Evolutionary conservation across 306 rosid species (phyloP).

Genomic region (Delonix regia): DNA sequence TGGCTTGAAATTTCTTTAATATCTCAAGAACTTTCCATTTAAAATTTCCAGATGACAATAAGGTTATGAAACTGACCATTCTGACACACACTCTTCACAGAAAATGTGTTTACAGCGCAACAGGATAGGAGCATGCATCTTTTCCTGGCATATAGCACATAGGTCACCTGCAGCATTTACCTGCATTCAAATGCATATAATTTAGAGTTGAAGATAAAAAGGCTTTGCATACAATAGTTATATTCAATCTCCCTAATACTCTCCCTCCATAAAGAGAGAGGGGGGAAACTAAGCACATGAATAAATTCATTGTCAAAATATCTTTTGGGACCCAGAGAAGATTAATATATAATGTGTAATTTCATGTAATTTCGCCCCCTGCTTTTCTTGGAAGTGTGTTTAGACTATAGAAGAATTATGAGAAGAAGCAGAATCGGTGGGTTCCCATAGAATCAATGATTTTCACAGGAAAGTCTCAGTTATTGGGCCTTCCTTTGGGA

Average conservation of each 20-base stretch:
- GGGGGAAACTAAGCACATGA: background rate
- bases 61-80: slow-evolving; percentile 70
- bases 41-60: slow-evolving; percentile 25
- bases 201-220: slow-evolving; percentile 19
- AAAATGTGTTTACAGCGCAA: slow-evolving; percentile 89
- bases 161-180: slow-evolving; percentile 81
- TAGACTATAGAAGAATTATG: background rate
- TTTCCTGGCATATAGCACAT: slow-evolving; percentile 97
- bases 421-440: background rate
- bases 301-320: background rate
- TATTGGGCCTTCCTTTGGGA: background rate
- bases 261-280: too few relatives aligned
- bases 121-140: slow-evolving; percentile 78
- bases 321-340: background rate
- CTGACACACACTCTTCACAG: slow-evolving; percentile 94
- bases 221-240: background rate
- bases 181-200: slow-evolving; percentile 53
- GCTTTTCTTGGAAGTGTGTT: background rate
- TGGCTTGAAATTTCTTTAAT: background rate
- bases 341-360: background rate
- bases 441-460: background rate
- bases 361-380: background rate
- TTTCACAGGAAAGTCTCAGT: background rate
- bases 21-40: slow-evolving; percentile 9
- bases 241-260: background rate